Percentiles rank a stretch among this genome's conserved stretches.
These are phyloP conservation scores for Diutina mesorugosa DNA, from an alignment of 1,139 yeast genomes.

Conservation along the genomic window DNA sequence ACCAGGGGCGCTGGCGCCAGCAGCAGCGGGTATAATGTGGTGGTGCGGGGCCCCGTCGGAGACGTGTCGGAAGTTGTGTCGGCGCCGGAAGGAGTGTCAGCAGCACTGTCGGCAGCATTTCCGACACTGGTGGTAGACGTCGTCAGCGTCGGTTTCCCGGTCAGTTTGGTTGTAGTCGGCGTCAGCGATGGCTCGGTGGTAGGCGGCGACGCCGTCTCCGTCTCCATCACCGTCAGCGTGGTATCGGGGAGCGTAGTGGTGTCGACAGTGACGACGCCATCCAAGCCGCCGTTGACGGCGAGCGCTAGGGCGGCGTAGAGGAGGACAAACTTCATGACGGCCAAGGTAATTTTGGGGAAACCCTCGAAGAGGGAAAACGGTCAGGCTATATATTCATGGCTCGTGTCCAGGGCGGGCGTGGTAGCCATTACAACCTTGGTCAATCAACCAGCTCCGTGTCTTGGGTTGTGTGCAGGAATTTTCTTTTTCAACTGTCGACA, in stretches of 20 bases:
- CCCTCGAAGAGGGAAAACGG: not conserved
- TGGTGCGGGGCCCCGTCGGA: not conserved
- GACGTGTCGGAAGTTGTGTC: not conserved
- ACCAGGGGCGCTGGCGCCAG: not conserved
- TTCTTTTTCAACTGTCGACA: too few species aligned
- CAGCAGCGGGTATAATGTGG: not conserved
- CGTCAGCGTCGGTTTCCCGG: not conserved
- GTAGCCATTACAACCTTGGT: not conserved
- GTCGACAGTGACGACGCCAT: not conserved
- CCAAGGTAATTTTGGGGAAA: too few species aligned
- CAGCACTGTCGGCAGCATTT: not conserved
- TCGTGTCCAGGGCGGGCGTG: not conserved
- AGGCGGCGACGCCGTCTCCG: not conserved
- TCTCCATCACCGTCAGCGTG: not conserved
- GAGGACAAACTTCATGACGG: not conserved
- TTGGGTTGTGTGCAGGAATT: not conserved
- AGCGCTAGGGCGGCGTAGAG: not conserved
- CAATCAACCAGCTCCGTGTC: not conserved
- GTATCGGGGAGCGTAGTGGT: not conserved
- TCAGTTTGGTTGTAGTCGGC: not conserved
- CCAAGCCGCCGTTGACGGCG: not conserved
- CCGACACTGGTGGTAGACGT: not conserved
- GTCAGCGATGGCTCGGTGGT: not conserved
- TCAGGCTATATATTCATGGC: not conserved
- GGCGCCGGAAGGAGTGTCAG: not conserved